Evolutionary conservation across 2,329 filamentous ascomycete genomes (phyloP).

Genomic region (Scortechinia acanthostroma): DNA sequence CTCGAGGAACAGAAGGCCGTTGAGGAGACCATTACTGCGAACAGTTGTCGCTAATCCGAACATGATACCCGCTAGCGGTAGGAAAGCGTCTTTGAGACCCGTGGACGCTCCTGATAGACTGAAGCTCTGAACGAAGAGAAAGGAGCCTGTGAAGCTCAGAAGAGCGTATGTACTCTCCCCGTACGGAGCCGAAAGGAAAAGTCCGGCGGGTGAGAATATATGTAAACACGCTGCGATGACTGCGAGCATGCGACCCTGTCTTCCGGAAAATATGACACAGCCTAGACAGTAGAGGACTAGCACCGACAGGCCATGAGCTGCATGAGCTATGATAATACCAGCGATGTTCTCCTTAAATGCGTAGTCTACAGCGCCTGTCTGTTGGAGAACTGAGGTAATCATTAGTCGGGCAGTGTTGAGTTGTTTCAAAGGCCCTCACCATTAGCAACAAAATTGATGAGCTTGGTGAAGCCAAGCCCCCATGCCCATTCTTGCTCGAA

Average conservation of each 20-base stretch:
- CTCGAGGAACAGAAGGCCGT: constrained; percentile 68
- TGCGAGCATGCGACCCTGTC: constrained; percentile 40
- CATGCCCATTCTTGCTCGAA: constrained; percentile 87
- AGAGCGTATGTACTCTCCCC: constrained; percentile 74
- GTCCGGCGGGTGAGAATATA: constrained; percentile 76
- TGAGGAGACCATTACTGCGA: constrained; percentile 80
- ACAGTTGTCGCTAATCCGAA: constrained; percentile 71
- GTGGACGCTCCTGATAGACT: constrained; percentile 17
- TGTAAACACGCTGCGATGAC: constrained; percentile 70
- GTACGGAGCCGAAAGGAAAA: constrained; percentile 85
- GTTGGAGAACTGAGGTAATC: too few species aligned
- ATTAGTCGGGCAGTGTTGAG: too few species aligned
- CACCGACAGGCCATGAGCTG: constrained; percentile 71
- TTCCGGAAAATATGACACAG: constrained; percentile 39
- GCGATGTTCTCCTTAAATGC: constrained; percentile 35
- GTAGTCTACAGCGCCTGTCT: constrained; percentile 16
- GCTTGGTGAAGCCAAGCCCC: constrained; percentile 40
- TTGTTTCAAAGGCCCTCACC: too few species aligned
- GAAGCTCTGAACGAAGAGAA: constrained; percentile 55
- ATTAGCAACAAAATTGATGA: too few species aligned
- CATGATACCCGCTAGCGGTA: constrained; percentile 55
- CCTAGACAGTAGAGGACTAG: constrained; percentile 66
- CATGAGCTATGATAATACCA: constrained; percentile 62
- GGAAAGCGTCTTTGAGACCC: constrained; percentile 33
- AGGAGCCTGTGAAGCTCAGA: constrained; percentile 68